Evolutionary conservation across 2,329 filamentous ascomycete genomes (phyloP), one percentile per base, ranked within the genome.

Genomic region (Ophiostoma sp.): DNA sequence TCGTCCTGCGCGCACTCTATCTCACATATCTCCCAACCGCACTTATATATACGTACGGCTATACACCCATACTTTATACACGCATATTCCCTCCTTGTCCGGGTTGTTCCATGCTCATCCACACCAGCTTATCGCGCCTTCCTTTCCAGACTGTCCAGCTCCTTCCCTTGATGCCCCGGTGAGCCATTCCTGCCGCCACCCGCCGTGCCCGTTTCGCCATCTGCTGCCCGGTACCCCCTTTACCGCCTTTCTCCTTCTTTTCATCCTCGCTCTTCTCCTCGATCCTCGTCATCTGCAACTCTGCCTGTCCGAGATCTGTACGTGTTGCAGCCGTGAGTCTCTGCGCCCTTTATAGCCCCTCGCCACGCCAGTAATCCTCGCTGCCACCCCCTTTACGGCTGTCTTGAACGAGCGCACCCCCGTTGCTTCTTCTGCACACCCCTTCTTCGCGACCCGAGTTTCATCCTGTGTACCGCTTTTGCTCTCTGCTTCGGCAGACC

Each of bases 221-320:
- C 38, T 63, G 40, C 38, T 63, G 40, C 27, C 55, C 55, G 27
- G 14, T 16, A 18, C 27, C 52, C 55, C 27, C 55, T 16, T 63
- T 16, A 12, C 40, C 5, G 7, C 18, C n/a, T 68, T 27, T 36
- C 14, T 40, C 11, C 42, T 16, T 44, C 38, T 16, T 36, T 12
- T 60, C 41, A 12, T 38, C 60, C 41, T 52, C n/a, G 64, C 42
- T 12, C 62, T 18, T 14, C 2, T 14, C 14, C 18, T 14, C 41
- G 14, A 55, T 66, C 18, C 40, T 16, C 58, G 27, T 40, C 55
- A 18, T 60, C 41, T 64, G 49, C 40, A 41, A 42, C 60, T 63
- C 40, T 63, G 60, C 60, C 40, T 63, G 40, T n/a, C 14, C 40
- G 40, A 63, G 60, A 63, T 44, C 40, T 63, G 60, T 41, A 42